Evolutionary conservation across 2,329 filamentous ascomycete species (phyloP).

Genomic region (Westerdykella sp.): DNA sequence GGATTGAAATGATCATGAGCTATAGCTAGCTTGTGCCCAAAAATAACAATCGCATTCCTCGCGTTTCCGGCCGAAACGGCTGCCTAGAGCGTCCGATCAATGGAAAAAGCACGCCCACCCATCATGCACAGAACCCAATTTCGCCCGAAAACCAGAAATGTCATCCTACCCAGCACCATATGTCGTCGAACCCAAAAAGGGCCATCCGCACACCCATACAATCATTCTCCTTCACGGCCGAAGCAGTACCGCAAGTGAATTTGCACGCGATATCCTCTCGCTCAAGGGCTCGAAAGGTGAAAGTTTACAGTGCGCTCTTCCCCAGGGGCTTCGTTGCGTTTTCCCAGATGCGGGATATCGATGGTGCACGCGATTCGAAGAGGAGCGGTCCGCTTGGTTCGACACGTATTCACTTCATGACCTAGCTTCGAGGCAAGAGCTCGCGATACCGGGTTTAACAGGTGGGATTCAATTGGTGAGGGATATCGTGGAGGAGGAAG

Average conservation of each 20-base stretch:
- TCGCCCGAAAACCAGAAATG: neutral
- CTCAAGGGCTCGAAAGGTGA: conserved; percentile 3
- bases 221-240: conserved; percentile 45
- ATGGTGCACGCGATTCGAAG: conserved; percentile 19
- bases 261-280: conserved; percentile 38
- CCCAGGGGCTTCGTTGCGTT: conserved; percentile 44
- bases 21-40: too few relatives aligned
- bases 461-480: conserved; percentile 35
- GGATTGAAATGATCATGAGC: too few relatives aligned
- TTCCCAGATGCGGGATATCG: conserved; percentile 42
- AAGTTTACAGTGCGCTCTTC: conserved; percentile 19
- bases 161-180: conserved; percentile 1
- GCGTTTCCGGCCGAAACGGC: neutral
- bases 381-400: conserved; percentile 45
- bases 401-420: conserved; percentile 44
- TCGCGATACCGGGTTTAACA: conserved; percentile 39
- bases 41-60: conserved; percentile 1
- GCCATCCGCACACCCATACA: conserved; percentile 39
- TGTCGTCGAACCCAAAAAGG: conserved; percentile 3
- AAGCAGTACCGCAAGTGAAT: conserved; percentile 38
- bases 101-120: neutral
- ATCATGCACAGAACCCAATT: neutral
- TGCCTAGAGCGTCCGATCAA: neutral
- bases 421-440: conserved; percentile 39
- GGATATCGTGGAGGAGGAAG: conserved; percentile 10